A percentile compares a stretch with the other conserved stretches of the same genome.
Evolutionary conservation across 495 filamentous ascomycete genomes (phyloP).

Genomic region (Trichoderma orchidacearum): DNA sequence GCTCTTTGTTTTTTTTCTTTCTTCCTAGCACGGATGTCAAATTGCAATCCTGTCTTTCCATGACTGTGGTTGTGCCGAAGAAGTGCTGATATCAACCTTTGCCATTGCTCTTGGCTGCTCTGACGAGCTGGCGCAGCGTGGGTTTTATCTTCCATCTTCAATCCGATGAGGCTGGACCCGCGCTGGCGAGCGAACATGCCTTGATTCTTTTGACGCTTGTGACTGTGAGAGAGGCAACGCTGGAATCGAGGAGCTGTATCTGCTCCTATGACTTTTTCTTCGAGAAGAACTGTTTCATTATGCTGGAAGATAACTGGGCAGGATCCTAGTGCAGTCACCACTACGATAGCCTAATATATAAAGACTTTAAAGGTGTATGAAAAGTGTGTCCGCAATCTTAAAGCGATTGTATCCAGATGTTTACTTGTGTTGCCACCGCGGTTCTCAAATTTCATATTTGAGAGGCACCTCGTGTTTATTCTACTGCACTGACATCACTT

Average conservation of each 20-base stretch:
- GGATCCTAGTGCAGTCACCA: no score
- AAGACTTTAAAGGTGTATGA: no score
- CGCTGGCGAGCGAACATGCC: background rate
- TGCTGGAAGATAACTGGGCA: no score
- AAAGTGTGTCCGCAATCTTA: no score
- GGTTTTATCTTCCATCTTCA: background rate
- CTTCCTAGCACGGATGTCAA: slow-evolving; percentile 89
- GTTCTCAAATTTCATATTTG: background rate
- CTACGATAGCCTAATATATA: no score
- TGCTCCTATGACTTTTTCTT: no score
- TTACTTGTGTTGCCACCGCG: background rate
- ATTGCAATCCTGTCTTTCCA: slow-evolving; percentile 74
- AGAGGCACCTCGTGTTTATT: background rate
- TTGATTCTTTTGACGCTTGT: no score
- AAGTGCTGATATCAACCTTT: slow-evolving; percentile 43
- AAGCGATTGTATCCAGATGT: no score
- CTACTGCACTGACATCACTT: no score
- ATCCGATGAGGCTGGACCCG: background rate
- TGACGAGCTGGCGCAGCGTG: background rate
- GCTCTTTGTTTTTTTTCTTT: background rate
- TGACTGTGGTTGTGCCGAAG: slow-evolving; percentile 91
- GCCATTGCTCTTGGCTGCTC: background rate
- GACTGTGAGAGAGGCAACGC: no score
- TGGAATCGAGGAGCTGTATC: no score
- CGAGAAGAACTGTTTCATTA: no score